These are phyloP conservation scores for Pseudisothecium myosuroides DNA, from an alignment of 225 moss, liverwort and hornwort species.

Conservation along the genomic window DNA sequence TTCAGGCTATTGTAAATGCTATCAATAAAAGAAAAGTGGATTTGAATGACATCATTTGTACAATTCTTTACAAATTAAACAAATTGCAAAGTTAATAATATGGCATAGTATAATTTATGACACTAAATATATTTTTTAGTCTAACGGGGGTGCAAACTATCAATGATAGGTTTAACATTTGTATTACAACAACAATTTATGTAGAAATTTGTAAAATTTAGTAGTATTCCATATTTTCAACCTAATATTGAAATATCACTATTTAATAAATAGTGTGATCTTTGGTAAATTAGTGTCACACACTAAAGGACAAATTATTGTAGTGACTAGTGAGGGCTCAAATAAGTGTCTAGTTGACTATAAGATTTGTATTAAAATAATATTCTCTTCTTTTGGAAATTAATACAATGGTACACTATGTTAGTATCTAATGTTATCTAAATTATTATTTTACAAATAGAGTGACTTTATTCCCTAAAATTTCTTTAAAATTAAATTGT, in stretches of 20 bases:
- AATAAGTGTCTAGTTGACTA: background rate
- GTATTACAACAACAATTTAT: background rate
- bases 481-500: rapidly evolving
- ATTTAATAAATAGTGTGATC: background rate
- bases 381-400: background rate
- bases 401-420: rapidly evolving
- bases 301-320: background rate
- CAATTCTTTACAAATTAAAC: background rate
- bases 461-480: background rate
- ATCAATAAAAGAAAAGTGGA: background rate
- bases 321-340: background rate
- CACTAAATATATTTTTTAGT: background rate
- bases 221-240: background rate
- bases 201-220: background rate
- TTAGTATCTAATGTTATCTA: background rate
- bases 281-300: background rate
- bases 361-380: background rate
- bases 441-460: background rate
- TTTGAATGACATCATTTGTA: background rate
- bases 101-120: rapidly evolving
- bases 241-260: no score
- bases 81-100: background rate
- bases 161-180: background rate
- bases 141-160: rapidly evolving
- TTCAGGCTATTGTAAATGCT: background rate